Evolutionary conservation across 371 early-diverging fungal species (phyloP).

Genomic region (Mortierella sp.): DNA sequence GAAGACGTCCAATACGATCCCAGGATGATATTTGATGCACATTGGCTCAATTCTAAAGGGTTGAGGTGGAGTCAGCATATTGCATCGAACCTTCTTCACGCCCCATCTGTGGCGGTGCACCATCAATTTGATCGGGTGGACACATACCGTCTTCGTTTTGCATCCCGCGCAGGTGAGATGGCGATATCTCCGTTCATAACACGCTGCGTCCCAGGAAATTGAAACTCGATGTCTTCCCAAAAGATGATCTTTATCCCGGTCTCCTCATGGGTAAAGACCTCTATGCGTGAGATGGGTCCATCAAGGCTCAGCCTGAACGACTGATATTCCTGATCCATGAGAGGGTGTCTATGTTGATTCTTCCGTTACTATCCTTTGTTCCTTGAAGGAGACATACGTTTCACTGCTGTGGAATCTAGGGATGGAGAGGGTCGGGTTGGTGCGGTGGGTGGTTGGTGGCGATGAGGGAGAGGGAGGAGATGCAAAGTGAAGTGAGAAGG

Average conservation of each 20-base stretch:
- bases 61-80: too few species aligned
- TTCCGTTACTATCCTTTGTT: too few species aligned
- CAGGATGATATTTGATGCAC: conserved; percentile 22
- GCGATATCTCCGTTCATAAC: conserved; percentile 20
- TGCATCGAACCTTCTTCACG: too few species aligned
- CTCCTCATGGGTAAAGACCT: conserved; percentile 19
- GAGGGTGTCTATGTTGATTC: not conserved
- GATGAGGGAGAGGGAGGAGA: too few species aligned
- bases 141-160: conserved; percentile 16
- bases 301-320: conserved; percentile 12
- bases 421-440: too few species aligned
- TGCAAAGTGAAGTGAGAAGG: too few species aligned
- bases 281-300: conserved; percentile 14
- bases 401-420: too few species aligned
- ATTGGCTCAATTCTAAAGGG: conserved; percentile 14
- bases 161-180: conserved; percentile 20
- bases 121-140: too few species aligned
- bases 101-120: not conserved
- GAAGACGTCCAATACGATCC: conserved; percentile 15
- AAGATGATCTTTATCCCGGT: conserved; percentile 20
- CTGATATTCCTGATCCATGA: conserved; percentile 17
- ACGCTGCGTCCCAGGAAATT: conserved; percentile 30
- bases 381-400: too few species aligned
- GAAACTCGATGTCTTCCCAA: conserved; percentile 39
- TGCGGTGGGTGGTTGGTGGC: too few species aligned